Evolutionary conservation across 495 filamentous ascomycete species (phyloP).

Genomic region (Podospora sp.): DNA sequence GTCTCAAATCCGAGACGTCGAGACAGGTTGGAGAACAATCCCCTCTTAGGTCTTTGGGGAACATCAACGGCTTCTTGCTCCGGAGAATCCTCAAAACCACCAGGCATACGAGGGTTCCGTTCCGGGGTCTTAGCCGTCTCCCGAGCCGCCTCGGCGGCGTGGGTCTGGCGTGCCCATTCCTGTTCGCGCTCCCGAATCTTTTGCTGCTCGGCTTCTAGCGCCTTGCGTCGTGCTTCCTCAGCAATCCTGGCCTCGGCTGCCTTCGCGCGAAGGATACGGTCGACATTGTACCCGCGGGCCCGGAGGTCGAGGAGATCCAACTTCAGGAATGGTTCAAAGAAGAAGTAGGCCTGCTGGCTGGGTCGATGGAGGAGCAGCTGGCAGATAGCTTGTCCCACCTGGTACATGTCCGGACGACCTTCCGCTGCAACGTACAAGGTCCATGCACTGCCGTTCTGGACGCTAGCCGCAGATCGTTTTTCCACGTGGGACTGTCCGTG

Average conservation of each 20-base stretch:
- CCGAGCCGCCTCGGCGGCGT: conserved; percentile 39
- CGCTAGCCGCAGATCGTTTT: conserved; percentile 65
- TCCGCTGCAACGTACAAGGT: conserved; percentile 56
- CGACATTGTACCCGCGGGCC: conserved; percentile 89
- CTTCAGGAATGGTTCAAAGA: conserved; percentile 84
- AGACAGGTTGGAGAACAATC: conserved; percentile 66
- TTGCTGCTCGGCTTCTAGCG: conserved; percentile 72
- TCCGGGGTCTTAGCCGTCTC: conserved; percentile 36
- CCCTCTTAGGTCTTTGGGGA: conserved; percentile 28
- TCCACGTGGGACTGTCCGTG: conserved; percentile 66
- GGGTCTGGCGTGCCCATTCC: conserved; percentile 52
- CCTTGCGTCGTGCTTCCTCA: conserved; percentile 75
- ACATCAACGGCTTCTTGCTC: conserved; percentile 38
- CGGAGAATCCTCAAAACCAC: conserved; percentile 63
- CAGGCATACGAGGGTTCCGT: conserved; percentile 31
- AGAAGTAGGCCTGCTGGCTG: conserved; percentile 79
- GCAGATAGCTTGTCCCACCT: conserved; percentile 84
- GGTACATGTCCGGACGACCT: conserved; percentile 72
- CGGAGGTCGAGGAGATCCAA: conserved; percentile 73
- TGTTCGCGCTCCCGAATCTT: conserved; percentile 63
- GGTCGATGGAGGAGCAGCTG: conserved; percentile 78
- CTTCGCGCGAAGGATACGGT: conserved; percentile 82
- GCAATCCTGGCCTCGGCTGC: conserved; percentile 82
- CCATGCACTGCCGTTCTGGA: conserved; percentile 35
- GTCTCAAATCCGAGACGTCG: conserved; percentile 66